These are phyloP conservation scores for Nakazawaea laoshanensis DNA, from an alignment of 805 yeast genomes.

Conservation along the genomic window DNA sequence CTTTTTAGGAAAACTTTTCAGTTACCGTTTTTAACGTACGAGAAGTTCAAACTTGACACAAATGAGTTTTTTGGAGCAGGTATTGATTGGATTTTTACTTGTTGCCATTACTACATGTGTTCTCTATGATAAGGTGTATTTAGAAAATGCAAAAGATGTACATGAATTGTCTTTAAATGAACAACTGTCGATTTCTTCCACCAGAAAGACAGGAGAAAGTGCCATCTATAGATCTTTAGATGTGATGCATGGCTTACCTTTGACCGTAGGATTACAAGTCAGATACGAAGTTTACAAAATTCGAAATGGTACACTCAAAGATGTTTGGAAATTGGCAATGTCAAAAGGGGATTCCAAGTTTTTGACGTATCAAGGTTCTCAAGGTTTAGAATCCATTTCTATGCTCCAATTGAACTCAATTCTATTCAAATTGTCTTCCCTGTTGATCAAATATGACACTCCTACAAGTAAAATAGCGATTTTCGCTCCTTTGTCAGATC, in stretches of 20 bases:
- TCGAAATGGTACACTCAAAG: slow-evolving; percentile 70
- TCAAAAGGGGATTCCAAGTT: slow-evolving; percentile 9
- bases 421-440: neutral
- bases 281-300: slow-evolving; percentile 48
- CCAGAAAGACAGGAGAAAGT: slow-evolving; percentile 60
- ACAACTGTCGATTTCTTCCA: slow-evolving; percentile 60
- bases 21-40: too few species aligned
- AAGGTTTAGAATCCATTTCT: slow-evolving; percentile 12
- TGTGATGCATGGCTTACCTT: slow-evolving; percentile 62
- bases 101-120: slow-evolving; percentile 2
- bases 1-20: too few species aligned
- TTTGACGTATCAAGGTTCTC: neutral
- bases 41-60: too few species aligned
- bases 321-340: slow-evolving; percentile 54
- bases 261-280: slow-evolving; percentile 62
- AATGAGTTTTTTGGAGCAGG: too few species aligned
- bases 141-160: slow-evolving; percentile 41
- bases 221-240: slow-evolving; percentile 71
- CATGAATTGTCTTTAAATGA: slow-evolving; percentile 46
- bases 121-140: slow-evolving; percentile 13
- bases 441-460: neutral
- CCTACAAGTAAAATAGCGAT: slow-evolving; percentile 18
- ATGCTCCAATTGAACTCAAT: neutral
- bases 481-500: slow-evolving; percentile 13
- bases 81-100: slow-evolving; percentile 1